Evolutionary conservation across 345 rosid genomes (phyloP).

Genomic region (Brassica incana): DNA sequence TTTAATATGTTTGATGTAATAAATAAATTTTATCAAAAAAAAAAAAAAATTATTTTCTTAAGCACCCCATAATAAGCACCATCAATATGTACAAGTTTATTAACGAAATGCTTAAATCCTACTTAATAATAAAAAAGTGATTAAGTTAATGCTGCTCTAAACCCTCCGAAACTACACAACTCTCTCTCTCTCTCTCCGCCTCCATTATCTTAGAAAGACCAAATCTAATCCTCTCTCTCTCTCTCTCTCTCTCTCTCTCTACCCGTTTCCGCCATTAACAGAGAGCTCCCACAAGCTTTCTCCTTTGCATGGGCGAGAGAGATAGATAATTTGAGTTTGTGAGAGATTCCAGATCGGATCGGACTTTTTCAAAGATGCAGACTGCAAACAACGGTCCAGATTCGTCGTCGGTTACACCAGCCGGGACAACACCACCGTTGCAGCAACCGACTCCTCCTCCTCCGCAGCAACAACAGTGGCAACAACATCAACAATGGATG

Average conservation of each 20-base stretch:
- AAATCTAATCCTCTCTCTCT: slow-evolving; percentile 19
- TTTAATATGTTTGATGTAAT: too few relatives aligned
- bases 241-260: slow-evolving; percentile 31
- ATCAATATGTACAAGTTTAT: too few relatives aligned
- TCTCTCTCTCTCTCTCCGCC: slow-evolving; percentile 37
- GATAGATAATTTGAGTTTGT: background rate
- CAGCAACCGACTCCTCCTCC: slow-evolving; percentile 41
- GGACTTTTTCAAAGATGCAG: slow-evolving; percentile 26
- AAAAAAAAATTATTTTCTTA: too few relatives aligned
- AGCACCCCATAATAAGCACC: too few relatives aligned
- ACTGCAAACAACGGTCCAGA: slow-evolving; percentile 48
- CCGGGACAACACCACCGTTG: slow-evolving; percentile 43
- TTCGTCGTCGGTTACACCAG: slow-evolving; percentile 33
- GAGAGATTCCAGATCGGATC: slow-evolving; percentile 29
- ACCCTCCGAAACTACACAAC: slow-evolving; percentile 30
- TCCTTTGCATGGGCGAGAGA: background rate
- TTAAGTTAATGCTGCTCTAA: background rate
- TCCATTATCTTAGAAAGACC: slow-evolving; percentile 20
- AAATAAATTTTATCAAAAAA: too few relatives aligned
- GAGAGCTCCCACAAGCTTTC: background rate
- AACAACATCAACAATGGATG: slow-evolving; percentile 58
- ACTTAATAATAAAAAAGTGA: too few relatives aligned
- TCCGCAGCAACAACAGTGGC: slow-evolving; percentile 25
- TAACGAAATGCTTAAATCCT: too few relatives aligned
- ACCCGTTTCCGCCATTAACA: slow-evolving; percentile 21